These are phyloP conservation scores for Kalmusia sp. DNA, from an alignment of 2,329 filamentous ascomycete genomes.

Conservation along the genomic window DNA sequence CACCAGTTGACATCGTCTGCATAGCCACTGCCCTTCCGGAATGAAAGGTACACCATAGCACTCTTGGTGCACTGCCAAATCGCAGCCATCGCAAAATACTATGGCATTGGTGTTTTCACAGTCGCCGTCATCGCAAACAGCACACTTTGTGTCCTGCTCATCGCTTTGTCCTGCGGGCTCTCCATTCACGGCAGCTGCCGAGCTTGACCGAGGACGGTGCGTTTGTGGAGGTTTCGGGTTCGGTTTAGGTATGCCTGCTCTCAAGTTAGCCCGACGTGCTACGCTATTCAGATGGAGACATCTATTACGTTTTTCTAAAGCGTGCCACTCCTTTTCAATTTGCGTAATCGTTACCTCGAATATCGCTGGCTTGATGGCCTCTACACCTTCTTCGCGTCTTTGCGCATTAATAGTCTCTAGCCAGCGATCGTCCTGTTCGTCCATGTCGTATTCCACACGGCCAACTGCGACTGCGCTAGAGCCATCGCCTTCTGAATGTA, in stretches of 20 bases:
- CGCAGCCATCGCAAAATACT: slow-evolving; percentile 98
- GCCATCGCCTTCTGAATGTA: slow-evolving; percentile 67
- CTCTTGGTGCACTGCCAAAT: slow-evolving; percentile 96
- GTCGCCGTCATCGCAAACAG: slow-evolving; percentile 98
- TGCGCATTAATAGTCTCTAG: slow-evolving; percentile 81
- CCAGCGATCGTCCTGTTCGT: slow-evolving; percentile 98
- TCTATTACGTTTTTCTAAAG: slow-evolving; percentile 78
- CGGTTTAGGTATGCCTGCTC: slow-evolving; percentile 80
- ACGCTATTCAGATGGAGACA: neutral
- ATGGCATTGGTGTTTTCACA: slow-evolving; percentile 99
- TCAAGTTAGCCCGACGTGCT: slow-evolving; percentile 9
- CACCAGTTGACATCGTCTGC: slow-evolving; percentile 94
- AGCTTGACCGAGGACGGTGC: slow-evolving; percentile 89
- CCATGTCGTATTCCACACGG: slow-evolving; percentile 98
- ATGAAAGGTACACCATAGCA: slow-evolving; percentile 99
- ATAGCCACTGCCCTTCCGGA: slow-evolving; percentile 97
- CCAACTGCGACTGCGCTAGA: slow-evolving; percentile 65
- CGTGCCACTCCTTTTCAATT: slow-evolving; percentile 98
- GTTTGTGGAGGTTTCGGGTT: slow-evolving; percentile 97
- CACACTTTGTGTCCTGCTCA: slow-evolving; percentile 96
- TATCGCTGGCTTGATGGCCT: slow-evolving; percentile 87
- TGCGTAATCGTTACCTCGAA: slow-evolving; percentile 99
- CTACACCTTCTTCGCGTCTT: slow-evolving; percentile 75
- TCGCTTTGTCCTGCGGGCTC: slow-evolving; percentile 82
- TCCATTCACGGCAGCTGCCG: slow-evolving; percentile 92